Conservation (phyloP, 2,329 filamentous ascomycete genomes). For the Teratosphaeria gauchensis region DNA sequence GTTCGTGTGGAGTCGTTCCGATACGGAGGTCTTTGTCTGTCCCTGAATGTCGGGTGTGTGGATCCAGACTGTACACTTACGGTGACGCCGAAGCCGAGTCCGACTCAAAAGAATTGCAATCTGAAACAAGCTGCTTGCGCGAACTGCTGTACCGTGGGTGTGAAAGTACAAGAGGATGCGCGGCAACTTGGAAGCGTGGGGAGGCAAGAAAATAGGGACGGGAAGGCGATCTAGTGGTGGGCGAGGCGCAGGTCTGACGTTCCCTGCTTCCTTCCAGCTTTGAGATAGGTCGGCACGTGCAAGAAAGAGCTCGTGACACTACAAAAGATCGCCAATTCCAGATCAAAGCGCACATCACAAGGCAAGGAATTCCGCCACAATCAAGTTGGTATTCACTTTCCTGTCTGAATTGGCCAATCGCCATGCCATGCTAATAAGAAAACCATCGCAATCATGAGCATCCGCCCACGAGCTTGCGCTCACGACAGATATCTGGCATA, state of each 20-base stretch:
- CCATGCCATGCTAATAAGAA: too few relatives aligned
- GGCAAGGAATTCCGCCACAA: background rate
- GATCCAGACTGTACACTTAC: background rate
- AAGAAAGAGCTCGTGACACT: background rate
- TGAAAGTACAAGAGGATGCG: background rate
- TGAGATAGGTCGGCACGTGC: background rate
- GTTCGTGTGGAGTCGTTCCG: background rate
- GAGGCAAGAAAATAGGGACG: background rate
- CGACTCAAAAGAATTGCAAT: background rate
- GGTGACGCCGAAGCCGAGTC: background rate
- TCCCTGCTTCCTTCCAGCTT: background rate
- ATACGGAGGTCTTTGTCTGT: background rate
- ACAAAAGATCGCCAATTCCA: background rate
- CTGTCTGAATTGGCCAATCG: background rate
- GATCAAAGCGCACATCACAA: background rate
- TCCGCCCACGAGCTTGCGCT: background rate
- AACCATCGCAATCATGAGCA: too few relatives aligned
- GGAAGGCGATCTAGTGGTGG: background rate
- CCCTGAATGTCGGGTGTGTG: background rate
- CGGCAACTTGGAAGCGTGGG: background rate
- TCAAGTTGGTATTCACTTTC: background rate
- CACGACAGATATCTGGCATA: slow-evolving; percentile 62
- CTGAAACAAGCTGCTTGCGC: background rate
- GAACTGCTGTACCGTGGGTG: background rate
- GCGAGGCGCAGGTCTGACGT: background rate